phyloP scores from a whole-genome alignment of 495 filamentous ascomycete genomes.

The Cercophora samala region DNA sequence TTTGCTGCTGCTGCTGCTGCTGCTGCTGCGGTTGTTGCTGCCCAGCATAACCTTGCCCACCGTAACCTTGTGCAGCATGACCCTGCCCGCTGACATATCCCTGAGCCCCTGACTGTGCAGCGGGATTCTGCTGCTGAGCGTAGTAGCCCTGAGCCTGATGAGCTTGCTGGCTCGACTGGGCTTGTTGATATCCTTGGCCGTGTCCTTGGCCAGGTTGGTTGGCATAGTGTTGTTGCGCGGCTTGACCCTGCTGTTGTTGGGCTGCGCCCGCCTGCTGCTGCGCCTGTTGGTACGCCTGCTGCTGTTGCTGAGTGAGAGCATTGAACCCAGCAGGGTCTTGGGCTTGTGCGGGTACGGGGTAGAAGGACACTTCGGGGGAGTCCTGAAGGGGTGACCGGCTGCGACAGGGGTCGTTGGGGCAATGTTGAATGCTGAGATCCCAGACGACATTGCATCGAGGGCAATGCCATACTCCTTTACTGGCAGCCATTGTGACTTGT shows the following conservation, averaged over 20 bases:
- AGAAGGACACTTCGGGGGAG: not conserved
- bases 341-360: not conserved
- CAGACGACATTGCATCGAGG: not conserved
- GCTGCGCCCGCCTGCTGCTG: not conserved
- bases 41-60: not conserved
- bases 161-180: not conserved
- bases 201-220: not conserved
- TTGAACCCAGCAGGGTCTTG: not conserved
- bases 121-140: not conserved
- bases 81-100: not conserved
- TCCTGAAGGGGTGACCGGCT: not conserved
- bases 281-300: not conserved
- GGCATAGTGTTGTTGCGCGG: not conserved
- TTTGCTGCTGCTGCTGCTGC: not conserved
- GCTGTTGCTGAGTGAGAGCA: not conserved
- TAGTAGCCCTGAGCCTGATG: not conserved
- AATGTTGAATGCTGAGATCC: not conserved
- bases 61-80: no score
- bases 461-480: not conserved
- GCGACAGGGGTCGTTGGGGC: not conserved
- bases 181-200: not conserved
- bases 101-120: not conserved
- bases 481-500: not conserved
- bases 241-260: not conserved
- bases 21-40: not conserved